phyloP scores from a whole-genome alignment of 2,329 filamentous ascomycete species.

The Pseudocercospora fijiensis region DNA sequence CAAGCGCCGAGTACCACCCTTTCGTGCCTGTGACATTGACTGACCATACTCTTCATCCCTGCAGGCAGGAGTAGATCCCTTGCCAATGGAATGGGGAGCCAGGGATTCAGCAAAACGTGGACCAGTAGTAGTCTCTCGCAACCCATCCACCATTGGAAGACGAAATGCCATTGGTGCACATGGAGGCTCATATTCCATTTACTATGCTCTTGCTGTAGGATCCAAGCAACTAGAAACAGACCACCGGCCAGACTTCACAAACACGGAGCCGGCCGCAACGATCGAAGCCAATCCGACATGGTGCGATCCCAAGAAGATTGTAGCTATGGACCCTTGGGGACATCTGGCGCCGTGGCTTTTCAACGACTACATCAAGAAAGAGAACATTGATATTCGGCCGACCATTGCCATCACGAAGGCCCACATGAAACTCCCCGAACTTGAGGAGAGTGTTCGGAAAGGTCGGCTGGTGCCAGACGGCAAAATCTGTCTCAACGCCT shows the following conservation, averaged over 20 bases:
- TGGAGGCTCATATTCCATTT: constrained; percentile 93
- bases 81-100: constrained; percentile 84
- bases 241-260: constrained; percentile 74
- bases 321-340: constrained; percentile 93
- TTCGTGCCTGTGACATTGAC: no score
- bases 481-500: constrained; percentile 82
- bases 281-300: constrained; percentile 90
- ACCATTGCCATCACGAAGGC: constrained; percentile 86
- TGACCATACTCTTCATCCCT: no score
- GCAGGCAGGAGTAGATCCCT: constrained; percentile 85
- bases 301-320: constrained; percentile 88
- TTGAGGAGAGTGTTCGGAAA: constrained; percentile 79
- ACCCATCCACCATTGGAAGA: constrained; percentile 70
- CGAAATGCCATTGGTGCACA: constrained; percentile 74
- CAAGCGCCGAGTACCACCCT: no score
- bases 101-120: constrained; percentile 72
- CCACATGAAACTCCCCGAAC: constrained; percentile 94
- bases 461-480: constrained; percentile 79
- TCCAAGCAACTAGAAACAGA: constrained; percentile 83
- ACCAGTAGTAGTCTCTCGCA: constrained; percentile 82
- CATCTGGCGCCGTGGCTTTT: constrained; percentile 84
- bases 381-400: constrained; percentile 67
- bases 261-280: constrained; percentile 87
- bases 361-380: constrained; percentile 72
- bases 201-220: constrained; percentile 88